Base-by-base conservation (phyloP, 164 flowering plant species). In the Amborella trichopoda region DNA sequence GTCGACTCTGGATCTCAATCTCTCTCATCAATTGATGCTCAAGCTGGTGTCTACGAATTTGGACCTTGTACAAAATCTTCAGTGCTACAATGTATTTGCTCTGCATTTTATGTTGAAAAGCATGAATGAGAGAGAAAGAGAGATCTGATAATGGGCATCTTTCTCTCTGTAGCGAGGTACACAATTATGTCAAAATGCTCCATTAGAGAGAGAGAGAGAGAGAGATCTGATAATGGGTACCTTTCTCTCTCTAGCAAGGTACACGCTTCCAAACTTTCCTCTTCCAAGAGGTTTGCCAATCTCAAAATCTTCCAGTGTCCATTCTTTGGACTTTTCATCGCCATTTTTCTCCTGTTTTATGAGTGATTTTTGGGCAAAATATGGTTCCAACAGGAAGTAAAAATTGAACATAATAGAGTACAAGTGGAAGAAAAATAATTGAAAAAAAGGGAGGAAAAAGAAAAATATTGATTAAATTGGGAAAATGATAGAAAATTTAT, bases 231-330 rank as follows among this genome's bases (percentile, higher is more conserved):
- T n/a, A n/a, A n/a, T n/a, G n/a, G n/a, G 9, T 49, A 80, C 91
- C 83, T 81, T 64, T 50, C 55, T 54, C 64, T 86, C 95, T 57
- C 95, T 68, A 42, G 94, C 89, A 36, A 90, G 73, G 48, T 90
- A 90, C 34, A 86, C 96, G 39, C 83, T 52, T 39, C 95, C 97
- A 55, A 90, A 90, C 52, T 83, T 90, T 27, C 97, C 97, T 44
- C 60, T 67, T 26, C 98, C 94, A 30, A 90, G 89, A 14, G 96
- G 94, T 53, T 71, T 83, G 4, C 89, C 98, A 60, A 86, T 75
- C 44, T 90, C 95, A 73, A 90, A 90, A 63, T 83, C 86, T 33
- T 51, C 26, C 12, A 62, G 53, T 22, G 45, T 36, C 64, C 67
- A 67, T 33, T 13, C 26, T 9, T 36, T 48, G 18, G 39, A 41